Percentiles rank a stretch among this genome's conserved stretches.
These are phyloP conservation scores for Auricularia sp. DNA, from an alignment of 768 basidiomycete genomes.

Conservation along the genomic window DNA sequence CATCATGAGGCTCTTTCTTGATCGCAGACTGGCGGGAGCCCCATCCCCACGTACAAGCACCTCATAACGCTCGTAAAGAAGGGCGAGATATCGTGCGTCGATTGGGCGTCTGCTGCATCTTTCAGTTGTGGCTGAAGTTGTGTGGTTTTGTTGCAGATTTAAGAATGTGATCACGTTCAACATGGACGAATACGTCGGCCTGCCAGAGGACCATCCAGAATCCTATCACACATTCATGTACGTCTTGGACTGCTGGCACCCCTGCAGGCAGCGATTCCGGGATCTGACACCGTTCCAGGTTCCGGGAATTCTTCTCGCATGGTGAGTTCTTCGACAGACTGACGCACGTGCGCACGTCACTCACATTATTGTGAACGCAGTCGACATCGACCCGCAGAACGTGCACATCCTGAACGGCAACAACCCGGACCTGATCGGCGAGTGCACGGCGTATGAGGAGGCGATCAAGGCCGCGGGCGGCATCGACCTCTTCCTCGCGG, in stretches of 20 bases:
- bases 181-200: conserved; percentile 89
- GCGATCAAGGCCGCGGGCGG: conserved; percentile 69
- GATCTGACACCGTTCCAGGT: conserved; percentile 19
- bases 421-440: conserved; percentile 61
- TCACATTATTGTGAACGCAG: conserved; percentile 21
- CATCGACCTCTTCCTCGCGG: conserved; percentile 88
- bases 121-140: too few species aligned
- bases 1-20: too few species aligned
- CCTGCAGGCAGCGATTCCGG: not conserved
- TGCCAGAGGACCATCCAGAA: conserved; percentile 72
- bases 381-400: conserved; percentile 69
- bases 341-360: conserved; percentile 1
- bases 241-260: not conserved
- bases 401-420: conserved; percentile 81
- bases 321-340: conserved; percentile 30
- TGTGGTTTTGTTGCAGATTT: conserved; percentile 36
- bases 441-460: conserved; percentile 74
- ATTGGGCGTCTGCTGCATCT: not conserved
- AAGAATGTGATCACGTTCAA: conserved; percentile 84
- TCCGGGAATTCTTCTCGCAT: conserved; percentile 83
- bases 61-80: conserved; percentile 69
- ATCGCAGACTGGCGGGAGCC: conserved; percentile 61
- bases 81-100: conserved; percentile 61
- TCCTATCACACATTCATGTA: conserved; percentile 88
- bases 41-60: conserved; percentile 79